A percentile compares a stretch with the other conserved stretches of the same genome.
Evolutionary conservation across 805 yeast species (phyloP).

Genomic region (Allodekkera sacchari): DNA sequence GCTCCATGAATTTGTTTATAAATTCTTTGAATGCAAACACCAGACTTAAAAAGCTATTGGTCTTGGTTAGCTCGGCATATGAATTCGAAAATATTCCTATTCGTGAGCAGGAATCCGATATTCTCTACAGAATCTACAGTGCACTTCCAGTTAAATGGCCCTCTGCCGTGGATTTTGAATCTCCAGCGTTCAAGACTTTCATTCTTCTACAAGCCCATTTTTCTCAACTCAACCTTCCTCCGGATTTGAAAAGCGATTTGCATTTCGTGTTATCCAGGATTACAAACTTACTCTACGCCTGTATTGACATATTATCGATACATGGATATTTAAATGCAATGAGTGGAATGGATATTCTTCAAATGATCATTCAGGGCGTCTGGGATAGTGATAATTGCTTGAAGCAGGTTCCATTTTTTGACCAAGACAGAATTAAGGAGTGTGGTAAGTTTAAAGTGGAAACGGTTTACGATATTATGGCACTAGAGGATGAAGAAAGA

Average conservation of each 20-base stretch:
- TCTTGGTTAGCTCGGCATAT: conserved; percentile 53
- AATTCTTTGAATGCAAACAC: conserved; percentile 44
- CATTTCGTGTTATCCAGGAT: conserved; percentile 39
- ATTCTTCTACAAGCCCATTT: conserved; percentile 76
- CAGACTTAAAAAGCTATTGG: conserved; percentile 53
- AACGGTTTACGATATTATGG: conserved; percentile 72
- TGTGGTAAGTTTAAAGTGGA: conserved; percentile 51
- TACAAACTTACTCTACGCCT: conserved; percentile 49
- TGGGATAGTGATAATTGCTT: conserved; percentile 78
- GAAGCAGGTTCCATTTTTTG: conserved; percentile 71
- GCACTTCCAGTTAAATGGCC: conserved; percentile 55
- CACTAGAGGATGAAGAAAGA: conserved; percentile 57
- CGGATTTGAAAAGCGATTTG: conserved; percentile 55
- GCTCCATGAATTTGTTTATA: conserved; percentile 57
- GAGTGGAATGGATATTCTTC: conserved; percentile 78
- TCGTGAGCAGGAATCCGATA: conserved; percentile 47
- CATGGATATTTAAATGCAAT: conserved; percentile 76
- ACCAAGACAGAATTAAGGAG: conserved; percentile 38
- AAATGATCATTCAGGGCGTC: conserved; percentile 79
- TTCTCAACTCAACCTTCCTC: conserved; percentile 52
- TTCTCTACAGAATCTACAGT: conserved; percentile 43
- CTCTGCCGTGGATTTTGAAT: conserved; percentile 24
- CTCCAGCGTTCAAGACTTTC: conserved; percentile 64
- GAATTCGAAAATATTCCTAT: conserved; percentile 66
- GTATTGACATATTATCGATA: conserved; percentile 68